These are phyloP conservation scores for Polychaeton citri DNA, from an alignment of 2,329 filamentous ascomycete species.

Conservation along the genomic window DNA sequence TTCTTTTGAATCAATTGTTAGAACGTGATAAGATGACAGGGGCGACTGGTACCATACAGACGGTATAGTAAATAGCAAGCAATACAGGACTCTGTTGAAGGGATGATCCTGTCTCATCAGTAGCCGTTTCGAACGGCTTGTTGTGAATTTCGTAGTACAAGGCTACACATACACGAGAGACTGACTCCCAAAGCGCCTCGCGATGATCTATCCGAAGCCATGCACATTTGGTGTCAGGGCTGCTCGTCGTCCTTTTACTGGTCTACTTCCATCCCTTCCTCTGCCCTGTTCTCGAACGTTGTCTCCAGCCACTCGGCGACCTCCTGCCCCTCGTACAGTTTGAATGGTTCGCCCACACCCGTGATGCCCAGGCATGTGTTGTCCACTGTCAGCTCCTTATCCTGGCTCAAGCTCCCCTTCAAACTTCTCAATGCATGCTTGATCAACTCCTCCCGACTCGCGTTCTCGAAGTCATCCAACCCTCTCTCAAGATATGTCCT, in stretches of 20 bases:
- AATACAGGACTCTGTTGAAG: too few species aligned
- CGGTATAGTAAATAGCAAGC: too few species aligned
- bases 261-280: constrained; percentile 10
- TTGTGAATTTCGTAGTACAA: too few species aligned
- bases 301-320: constrained; percentile 77
- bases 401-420: constrained; percentile 91
- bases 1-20: too few species aligned
- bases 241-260: neutral
- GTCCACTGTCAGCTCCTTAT: constrained; percentile 93
- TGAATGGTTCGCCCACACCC: constrained; percentile 78
- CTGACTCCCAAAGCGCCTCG: too few species aligned
- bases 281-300: constrained; percentile 33
- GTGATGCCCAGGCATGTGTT: constrained; percentile 89
- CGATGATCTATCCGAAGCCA: too few species aligned
- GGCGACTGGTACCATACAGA: too few species aligned
- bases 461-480: constrained; percentile 66
- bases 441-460: constrained; percentile 72
- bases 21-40: too few species aligned
- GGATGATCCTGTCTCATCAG: too few species aligned
- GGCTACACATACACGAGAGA: too few species aligned
- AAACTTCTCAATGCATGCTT: constrained; percentile 80
- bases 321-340: constrained; percentile 79
- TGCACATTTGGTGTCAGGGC: too few species aligned
- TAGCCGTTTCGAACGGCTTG: too few species aligned
- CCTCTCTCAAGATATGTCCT: constrained; percentile 92